A percentile compares a stretch with the other conserved stretches of the same genome.
Evolutionary conservation across 352 stramenopile species (phyloP).

Genomic region (Phytophthora tubulina): DNA sequence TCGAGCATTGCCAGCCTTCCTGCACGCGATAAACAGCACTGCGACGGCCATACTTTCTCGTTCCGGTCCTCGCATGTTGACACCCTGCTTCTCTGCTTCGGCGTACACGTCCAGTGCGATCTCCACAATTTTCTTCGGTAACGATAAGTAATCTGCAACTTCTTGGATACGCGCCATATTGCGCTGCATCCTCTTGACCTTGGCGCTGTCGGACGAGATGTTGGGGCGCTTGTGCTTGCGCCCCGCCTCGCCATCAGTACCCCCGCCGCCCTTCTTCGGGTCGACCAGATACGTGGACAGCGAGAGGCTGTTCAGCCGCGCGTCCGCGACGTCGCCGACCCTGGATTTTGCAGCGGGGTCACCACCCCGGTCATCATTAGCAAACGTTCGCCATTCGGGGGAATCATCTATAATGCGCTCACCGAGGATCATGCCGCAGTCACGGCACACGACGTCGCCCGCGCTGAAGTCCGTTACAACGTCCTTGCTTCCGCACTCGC

Average conservation of each 20-base stretch:
- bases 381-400: constrained; percentile 88
- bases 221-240: constrained; percentile 65
- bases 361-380: constrained; percentile 88
- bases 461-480: constrained; percentile 85
- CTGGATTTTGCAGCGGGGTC: constrained; percentile 83
- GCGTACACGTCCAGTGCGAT: constrained; percentile 76
- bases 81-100: constrained; percentile 69
- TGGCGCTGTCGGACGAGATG: constrained; percentile 65
- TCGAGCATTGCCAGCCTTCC: constrained; percentile 68
- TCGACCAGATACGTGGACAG: constrained; percentile 81
- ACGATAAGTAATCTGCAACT: constrained; percentile 68
- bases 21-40: constrained; percentile 80
- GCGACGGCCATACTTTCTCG: constrained; percentile 75
- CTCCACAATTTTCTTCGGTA: constrained; percentile 80
- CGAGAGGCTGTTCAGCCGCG: constrained; percentile 65
- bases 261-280: constrained; percentile 47
- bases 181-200: constrained; percentile 74
- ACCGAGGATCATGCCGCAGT: constrained; percentile 87
- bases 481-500: constrained; percentile 76
- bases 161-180: constrained; percentile 75
- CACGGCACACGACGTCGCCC: constrained; percentile 84
- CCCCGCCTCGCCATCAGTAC: constrained; percentile 28
- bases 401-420: constrained; percentile 91
- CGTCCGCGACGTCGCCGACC: constrained; percentile 75
- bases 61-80: constrained; percentile 71